These are phyloP conservation scores for Cercophora newfieldiana DNA, from an alignment of 495 filamentous ascomycete genomes.

Conservation along the genomic window DNA sequence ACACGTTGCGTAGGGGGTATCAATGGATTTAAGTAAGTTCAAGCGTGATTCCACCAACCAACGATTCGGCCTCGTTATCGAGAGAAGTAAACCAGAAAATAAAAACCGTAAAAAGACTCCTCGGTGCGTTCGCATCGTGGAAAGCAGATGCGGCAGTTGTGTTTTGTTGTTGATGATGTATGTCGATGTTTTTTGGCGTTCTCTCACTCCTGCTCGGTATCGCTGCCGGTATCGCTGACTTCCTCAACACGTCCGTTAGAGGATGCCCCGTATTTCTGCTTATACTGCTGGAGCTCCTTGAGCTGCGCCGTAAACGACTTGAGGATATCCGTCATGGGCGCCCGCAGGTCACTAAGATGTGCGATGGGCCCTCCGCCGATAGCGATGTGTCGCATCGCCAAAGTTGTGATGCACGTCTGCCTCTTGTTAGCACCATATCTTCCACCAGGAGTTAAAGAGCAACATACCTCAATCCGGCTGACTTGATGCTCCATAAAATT, in stretches of 20 bases:
- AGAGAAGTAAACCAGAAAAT: no score
- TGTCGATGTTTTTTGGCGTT: background rate
- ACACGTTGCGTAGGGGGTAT: background rate
- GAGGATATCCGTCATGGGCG: conserved; percentile 51
- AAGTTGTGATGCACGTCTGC: conserved; percentile 64
- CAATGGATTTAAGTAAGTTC: background rate
- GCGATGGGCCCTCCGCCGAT: conserved; percentile 41
- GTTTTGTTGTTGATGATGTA: background rate
- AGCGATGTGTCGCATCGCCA: conserved; percentile 65
- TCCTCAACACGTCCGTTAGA: conserved; percentile 36
- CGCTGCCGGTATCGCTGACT: conserved; percentile 26
- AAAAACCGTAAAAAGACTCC: background rate
- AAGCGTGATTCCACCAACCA: background rate
- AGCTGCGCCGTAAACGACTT: conserved; percentile 43
- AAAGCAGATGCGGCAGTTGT: background rate
- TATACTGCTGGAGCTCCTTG: conserved; percentile 49
- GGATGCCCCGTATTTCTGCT: conserved; percentile 26
- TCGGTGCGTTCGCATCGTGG: background rate
- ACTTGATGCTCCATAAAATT: conserved; percentile 93
- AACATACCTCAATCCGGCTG: conserved; percentile 86
- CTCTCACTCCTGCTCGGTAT: conserved; percentile 35
- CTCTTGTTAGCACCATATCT: conserved; percentile 15
- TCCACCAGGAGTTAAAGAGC: background rate
- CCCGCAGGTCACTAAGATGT: conserved; percentile 48
- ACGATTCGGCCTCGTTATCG: background rate